These are phyloP conservation scores for Aspergillus campestris DNA, from an alignment of 495 filamentous ascomycete genomes.

Conservation along the genomic window DNA sequence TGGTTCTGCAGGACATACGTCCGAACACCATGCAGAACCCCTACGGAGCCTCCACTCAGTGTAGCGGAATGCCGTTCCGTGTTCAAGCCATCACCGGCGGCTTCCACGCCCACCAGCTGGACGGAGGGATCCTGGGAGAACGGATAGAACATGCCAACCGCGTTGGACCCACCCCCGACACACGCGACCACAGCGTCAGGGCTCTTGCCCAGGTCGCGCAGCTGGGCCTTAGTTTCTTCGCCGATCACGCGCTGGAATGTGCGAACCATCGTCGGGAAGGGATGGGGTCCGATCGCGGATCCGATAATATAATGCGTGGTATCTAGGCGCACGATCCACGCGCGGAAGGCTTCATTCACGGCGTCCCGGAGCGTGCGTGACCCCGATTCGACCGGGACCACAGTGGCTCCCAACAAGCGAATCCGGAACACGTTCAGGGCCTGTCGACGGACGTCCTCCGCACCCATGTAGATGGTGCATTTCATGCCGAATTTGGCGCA, in stretches of 20 bases:
- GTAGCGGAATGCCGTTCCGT: conserved; percentile 71
- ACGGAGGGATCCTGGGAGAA: conserved; percentile 71
- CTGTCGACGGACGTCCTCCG: conserved; percentile 90
- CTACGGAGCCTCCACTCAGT: conserved; percentile 66
- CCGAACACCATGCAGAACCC: conserved; percentile 82
- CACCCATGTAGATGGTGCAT: conserved; percentile 95
- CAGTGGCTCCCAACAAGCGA: conserved; percentile 81
- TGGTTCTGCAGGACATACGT: conserved; percentile 80
- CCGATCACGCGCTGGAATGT: conserved; percentile 96
- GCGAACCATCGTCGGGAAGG: conserved; percentile 92
- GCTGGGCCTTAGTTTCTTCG: conserved; percentile 74
- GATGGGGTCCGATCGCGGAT: conserved; percentile 90
- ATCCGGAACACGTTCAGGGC: conserved; percentile 95
- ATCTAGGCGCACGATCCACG: conserved; percentile 79
- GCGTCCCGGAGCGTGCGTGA: conserved; percentile 81
- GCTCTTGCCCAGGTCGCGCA: conserved; percentile 65
- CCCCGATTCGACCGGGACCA: conserved; percentile 83
- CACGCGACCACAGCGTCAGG: conserved; percentile 88
- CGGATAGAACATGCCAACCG: conserved; percentile 82
- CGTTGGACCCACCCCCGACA: conserved; percentile 79
- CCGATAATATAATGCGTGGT: conserved; percentile 98
- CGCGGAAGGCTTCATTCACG: conserved; percentile 86
- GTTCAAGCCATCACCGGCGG: conserved; percentile 78
- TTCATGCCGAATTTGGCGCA: conserved; percentile 95
- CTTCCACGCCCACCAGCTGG: conserved; percentile 78